Evolutionary conservation across 805 yeast species (phyloP).

Genomic region (Saccharomyces mikatae): DNA sequence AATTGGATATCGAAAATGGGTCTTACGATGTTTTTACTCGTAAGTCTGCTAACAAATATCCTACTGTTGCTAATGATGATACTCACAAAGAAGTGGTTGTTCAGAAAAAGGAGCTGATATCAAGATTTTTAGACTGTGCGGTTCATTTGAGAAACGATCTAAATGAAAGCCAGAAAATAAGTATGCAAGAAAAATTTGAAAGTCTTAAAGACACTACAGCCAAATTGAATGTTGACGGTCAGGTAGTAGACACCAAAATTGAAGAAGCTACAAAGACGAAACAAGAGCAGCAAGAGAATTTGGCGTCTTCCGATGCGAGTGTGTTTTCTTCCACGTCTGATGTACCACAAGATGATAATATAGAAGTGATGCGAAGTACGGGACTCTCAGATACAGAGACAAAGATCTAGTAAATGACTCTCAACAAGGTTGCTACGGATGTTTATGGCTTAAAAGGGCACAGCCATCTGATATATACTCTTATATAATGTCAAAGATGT

Average conservation of each 20-base stretch:
- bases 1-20: constrained; percentile 69
- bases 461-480: background rate
- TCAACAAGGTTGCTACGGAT: background rate
- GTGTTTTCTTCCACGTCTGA: background rate
- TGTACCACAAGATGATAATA: background rate
- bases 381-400: background rate
- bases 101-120: constrained; percentile 31
- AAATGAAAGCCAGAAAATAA: constrained; percentile 31
- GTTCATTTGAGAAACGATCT: constrained; percentile 50
- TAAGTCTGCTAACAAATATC: constrained; percentile 40
- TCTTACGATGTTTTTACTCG: constrained; percentile 76
- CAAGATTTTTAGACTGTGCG: constrained; percentile 40
- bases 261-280: background rate
- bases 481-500: background rate
- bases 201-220: constrained; percentile 4
- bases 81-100: constrained; percentile 23
- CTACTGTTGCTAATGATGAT: constrained; percentile 19
- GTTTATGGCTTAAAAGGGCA: too few relatives aligned
- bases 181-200: constrained; percentile 16
- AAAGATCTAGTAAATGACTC: background rate
- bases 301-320: background rate
- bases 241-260: background rate
- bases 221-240: background rate
- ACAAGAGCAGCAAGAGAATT: background rate
- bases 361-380: background rate